Evolutionary conservation across 2,329 filamentous ascomycete genomes (phyloP), one percentile per base, ranked within the genome.

Genomic region (Pseudocercospora fuligena): DNA sequence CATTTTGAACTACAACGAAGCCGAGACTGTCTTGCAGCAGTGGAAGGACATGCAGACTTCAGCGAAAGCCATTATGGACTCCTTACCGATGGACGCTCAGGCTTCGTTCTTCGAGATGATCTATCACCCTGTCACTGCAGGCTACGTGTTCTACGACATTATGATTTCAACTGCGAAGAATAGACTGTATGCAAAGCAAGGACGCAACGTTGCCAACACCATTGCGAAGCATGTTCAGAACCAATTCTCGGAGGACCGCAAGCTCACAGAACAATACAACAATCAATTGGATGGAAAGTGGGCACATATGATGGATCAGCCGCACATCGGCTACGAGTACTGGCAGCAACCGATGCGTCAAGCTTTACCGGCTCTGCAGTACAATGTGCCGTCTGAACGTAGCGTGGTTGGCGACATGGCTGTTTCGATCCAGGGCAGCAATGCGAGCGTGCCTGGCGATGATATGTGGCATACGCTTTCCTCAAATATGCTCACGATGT

Each of bases 41-140:
- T 90, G 88, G 88, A 75, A 80, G 16, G 70, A 78, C 0, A 80
- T 91, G 23, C 83, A 81, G 1, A 76, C 81, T 8, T 80, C 84
- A 53, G 87, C 89, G 0, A 83, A 89, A 72, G 78, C 78, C 1
- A 78, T 91, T 3, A 87, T 89, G 68, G 82, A 87, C 65, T 77
- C 79, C 51, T 78, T 92, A 7, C 80, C 84, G 5, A 77, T 79
- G 5, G 81, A 79, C 1, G 77, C 82, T 12, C 83, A 86, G 72
- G 80, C 88, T 0, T 83, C 89, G 1, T 92, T 88, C 74, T 90
- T 88, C 75, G 82, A 90, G 75, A 84, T 86, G 70, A 82, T 90
- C 5, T 80, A 88, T 12, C 87, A 90, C 67, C 87, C 88, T 0
- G 82, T 86, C 14, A 80, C 86, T 21, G 87, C 86, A 2, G 88